Base-by-base conservation (phyloP, 768 basidiomycete genomes). In the Daedaleopsis sinensis region DNA sequence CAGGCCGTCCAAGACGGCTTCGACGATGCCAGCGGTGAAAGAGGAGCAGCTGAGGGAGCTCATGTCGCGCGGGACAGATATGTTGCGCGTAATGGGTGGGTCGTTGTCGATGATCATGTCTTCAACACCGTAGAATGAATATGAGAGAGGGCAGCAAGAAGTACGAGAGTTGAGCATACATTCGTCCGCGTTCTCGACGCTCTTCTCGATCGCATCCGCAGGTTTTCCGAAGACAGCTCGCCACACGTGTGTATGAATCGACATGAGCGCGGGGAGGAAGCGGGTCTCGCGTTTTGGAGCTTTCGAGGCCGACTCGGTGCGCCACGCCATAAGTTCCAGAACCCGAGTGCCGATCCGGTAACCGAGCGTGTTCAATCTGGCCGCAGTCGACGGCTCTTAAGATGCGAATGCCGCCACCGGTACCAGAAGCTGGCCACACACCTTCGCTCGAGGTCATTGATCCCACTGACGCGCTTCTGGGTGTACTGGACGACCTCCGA, bases 101-200 rank as follows among this genome's bases (percentile, higher is more conserved):
- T 96, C 92, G 73, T 99, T 98, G 80, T 98, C 91, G 61, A 96
- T 91, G 65, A 99, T 91, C 97, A 98, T 98, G 76, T 98, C 94
- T 96, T 65, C 15, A 11, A 38, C 6, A 54, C 7, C 7, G n/a
- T 44, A 11, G n/a, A 16, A 9, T 11, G 39, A 48, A 16, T 15
- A 9, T 9, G 47, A 19, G 49, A 19, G 39, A 52, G 18, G 5
- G 6, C 5, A 52, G 10, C n/a, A 15, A 16, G 46, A 37, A 6
- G 15, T 18, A 39, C 37, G 27, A 57, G 24, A 47, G 3, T 32
- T 55, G 44, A 36, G 21, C 89, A 56, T 63, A 89, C 94, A 99
- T 81, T 99, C 97, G 71, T 98, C 96, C 19, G 92, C 89, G 61
- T 96, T 94, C 74, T 97, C 95, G 0, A 98, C 93, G 66, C 93